Base-by-base conservation (phyloP, 1,139 yeast species). In the Blastobotrys persicus region DNA sequence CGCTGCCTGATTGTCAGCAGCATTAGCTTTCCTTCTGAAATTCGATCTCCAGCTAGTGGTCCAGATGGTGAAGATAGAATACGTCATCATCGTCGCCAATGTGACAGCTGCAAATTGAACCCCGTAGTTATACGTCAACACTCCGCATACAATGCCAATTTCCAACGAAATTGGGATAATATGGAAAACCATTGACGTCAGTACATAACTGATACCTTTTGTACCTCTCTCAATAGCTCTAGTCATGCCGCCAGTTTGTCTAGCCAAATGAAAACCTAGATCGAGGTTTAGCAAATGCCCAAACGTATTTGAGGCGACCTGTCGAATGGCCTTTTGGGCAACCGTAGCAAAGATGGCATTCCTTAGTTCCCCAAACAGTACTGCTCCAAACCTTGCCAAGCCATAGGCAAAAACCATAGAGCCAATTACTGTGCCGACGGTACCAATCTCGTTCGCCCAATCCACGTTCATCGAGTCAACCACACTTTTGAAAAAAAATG, bases 141-240 rank as follows among this genome's bases (percentile, higher is more conserved):
- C 87, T 50, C 98, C 96, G 67, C 97, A 88, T 5, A 92, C 99
- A 52, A 92, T 83, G 3, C 87, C 77, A 47, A 92, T 92, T 67
- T 92, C 99, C 65, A 92, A 85, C 1, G 95, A 77, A 34, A 92
- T 85, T 4, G 99, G 99, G 41, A 92, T 75, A 28, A 92, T 91
- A 65, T 94, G 98, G 72, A 92, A 92, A 12, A 94, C 96, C 96
- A 92, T 87, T 2, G 98, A 96, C 37, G 88, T 83, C 47, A 92
- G 73, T 4, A 92, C 97, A 62, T 86, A 91, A 19, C 95, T 85
- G 47, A 92, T 92, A 69, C 99, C 98, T 60, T 92, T 92, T 1
- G 98, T 92, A 65, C 99, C 99, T 59, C 98, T 76, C 63, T 92
- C 99, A 61, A 92, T 92, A 1, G 98, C 98, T 54, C 98, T 75